These are phyloP conservation scores for Luzula sylvatica DNA, from an alignment of 176 grass and related monocot species.

Conservation along the genomic window DNA sequence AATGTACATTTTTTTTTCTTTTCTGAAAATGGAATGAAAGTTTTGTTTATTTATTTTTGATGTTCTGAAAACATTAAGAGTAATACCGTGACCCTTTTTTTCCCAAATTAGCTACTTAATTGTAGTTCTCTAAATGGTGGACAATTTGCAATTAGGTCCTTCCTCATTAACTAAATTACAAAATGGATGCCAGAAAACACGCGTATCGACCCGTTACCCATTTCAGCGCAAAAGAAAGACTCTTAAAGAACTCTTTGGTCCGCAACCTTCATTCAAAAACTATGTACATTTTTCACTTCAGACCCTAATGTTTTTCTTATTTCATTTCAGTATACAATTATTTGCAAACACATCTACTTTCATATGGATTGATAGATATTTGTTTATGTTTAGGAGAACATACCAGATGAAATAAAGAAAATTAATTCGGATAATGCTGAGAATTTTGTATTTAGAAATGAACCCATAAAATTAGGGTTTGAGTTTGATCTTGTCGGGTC, in stretches of 20 bases:
- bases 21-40: background rate
- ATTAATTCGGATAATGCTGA: constrained; percentile 59
- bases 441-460: constrained; percentile 48
- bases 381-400: constrained; percentile 9
- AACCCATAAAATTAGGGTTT: background rate
- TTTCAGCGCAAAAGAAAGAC: constrained; percentile 53
- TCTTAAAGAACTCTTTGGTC: constrained; percentile 60
- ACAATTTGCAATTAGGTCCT: constrained; percentile 39
- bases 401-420: constrained; percentile 51
- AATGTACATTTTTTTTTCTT: background rate
- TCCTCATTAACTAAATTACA: constrained; percentile 43
- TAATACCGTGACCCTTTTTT: background rate
- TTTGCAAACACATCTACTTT: too few species aligned
- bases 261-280: constrained; percentile 29
- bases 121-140: constrained; percentile 19
- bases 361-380: too few species aligned
- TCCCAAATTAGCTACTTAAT: background rate
- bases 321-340: too few species aligned
- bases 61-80: background rate
- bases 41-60: background rate
- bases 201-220: constrained; percentile 50
- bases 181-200: constrained; percentile 31
- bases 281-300: constrained; percentile 34
- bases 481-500: constrained; percentile 22
- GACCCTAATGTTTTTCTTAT: background rate